Evolutionary conservation across 176 grass and related monocot species (phyloP).

Genomic region (Triticum urartu): DNA sequence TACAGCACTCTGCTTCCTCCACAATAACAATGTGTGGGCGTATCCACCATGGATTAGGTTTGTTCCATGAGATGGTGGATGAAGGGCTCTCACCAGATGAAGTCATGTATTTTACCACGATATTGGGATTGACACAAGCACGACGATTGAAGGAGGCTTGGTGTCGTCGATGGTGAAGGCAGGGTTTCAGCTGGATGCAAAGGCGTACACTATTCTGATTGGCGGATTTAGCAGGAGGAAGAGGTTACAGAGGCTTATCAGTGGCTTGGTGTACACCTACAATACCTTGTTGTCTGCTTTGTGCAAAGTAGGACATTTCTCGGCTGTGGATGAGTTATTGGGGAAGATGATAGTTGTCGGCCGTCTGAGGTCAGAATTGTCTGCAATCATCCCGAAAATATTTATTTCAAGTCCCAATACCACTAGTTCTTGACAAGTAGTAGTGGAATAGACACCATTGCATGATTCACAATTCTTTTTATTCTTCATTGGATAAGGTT

Average conservation of each 20-base stretch:
- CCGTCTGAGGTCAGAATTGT: constrained; percentile 42
- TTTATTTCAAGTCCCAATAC: no score
- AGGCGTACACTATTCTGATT: constrained; percentile 68
- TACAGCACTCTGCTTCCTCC: constrained; percentile 74
- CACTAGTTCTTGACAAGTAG: no score
- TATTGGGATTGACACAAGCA: constrained; percentile 67
- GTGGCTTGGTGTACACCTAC: constrained; percentile 55
- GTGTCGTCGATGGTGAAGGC: constrained; percentile 43
- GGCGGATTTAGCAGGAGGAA: constrained; percentile 70
- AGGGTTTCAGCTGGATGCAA: constrained; percentile 60
- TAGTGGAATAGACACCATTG: no score
- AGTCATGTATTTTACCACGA: constrained; percentile 57
- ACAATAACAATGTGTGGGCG: constrained; percentile 46
- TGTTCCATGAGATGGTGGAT: constrained; percentile 60
- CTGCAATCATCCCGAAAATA: background rate
- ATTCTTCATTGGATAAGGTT: no score
- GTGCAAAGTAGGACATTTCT: constrained; percentile 62
- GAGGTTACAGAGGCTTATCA: constrained; percentile 47
- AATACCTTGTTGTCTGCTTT: constrained; percentile 65
- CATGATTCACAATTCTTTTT: no score
- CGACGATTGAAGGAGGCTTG: constrained; percentile 53
- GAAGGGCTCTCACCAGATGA: constrained; percentile 58
- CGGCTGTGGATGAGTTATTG: constrained; percentile 45
- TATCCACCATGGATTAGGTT: constrained; percentile 26
- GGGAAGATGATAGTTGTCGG: constrained; percentile 51